A percentile compares a stretch with the other conserved stretches of the same genome.
phyloP scores from a whole-genome alignment of 2,329 filamentous ascomycete genomes.

The Bisporella sp. region DNA sequence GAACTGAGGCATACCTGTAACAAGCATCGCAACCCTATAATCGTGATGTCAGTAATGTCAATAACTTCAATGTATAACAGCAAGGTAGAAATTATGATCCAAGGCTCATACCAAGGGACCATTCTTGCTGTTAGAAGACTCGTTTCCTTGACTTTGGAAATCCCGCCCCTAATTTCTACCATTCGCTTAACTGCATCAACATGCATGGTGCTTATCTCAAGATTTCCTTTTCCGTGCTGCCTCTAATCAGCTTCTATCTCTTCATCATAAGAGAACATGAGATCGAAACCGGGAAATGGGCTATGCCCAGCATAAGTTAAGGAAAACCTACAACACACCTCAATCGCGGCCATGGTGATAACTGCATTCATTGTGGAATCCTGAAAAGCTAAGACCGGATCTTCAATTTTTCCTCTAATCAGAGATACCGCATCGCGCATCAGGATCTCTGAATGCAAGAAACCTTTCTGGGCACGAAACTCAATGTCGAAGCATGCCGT shows the following conservation, averaged over 20 bases:
- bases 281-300: slow-evolving; percentile 32
- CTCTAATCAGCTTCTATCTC: background rate
- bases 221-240: slow-evolving; percentile 16
- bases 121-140: slow-evolving; percentile 20
- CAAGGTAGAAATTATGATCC: no score
- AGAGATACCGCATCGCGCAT: slow-evolving; percentile 50
- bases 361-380: slow-evolving; percentile 51
- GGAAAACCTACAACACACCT: slow-evolving; percentile 32
- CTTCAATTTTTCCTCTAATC: slow-evolving; percentile 41
- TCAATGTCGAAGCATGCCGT: slow-evolving; percentile 52
- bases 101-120: slow-evolving; percentile 15
- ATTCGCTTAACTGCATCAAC: slow-evolving; percentile 17
- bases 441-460: slow-evolving; percentile 44
- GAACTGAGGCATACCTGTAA: slow-evolving; percentile 47
- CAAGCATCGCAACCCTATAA: slow-evolving; percentile 49
- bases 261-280: slow-evolving; percentile 42
- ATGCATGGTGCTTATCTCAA: slow-evolving; percentile 14
- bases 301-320: background rate
- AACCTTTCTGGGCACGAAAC: slow-evolving; percentile 42
- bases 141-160: slow-evolving; percentile 10
- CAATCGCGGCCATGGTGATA: slow-evolving; percentile 50
- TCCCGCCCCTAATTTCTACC: slow-evolving; percentile 16
- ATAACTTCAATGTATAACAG: background rate
- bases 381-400: slow-evolving; percentile 39
- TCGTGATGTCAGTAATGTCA: background rate